phyloP scores from a whole-genome alignment of 768 basidiomycete genomes.

The Suillus discolor region DNA sequence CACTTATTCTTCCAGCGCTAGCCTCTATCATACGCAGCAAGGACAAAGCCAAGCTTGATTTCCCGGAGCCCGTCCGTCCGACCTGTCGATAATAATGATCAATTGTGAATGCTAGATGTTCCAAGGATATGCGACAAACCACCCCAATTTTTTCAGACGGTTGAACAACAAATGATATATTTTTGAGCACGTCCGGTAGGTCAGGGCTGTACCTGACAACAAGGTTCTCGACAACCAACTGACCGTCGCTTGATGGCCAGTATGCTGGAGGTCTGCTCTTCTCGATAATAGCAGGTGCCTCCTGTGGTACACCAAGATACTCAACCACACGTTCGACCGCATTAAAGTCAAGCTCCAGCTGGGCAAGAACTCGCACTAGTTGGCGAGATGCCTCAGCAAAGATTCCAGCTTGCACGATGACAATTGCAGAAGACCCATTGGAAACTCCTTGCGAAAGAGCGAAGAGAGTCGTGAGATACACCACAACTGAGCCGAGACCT shows the following conservation, averaged over 20 bases:
- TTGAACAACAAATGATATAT: slow-evolving; percentile 58
- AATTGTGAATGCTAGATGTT: slow-evolving; percentile 1
- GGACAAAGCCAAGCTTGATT: slow-evolving; percentile 36
- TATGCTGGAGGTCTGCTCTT: slow-evolving; percentile 65
- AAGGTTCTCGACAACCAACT: slow-evolving; percentile 58
- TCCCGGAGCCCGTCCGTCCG: slow-evolving; percentile 70
- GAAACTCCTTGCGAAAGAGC: slow-evolving; percentile 58
- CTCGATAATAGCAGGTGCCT: slow-evolving; percentile 62
- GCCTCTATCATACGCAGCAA: slow-evolving; percentile 52
- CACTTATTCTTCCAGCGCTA: slow-evolving; percentile 56
- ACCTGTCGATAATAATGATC: slow-evolving; percentile 40
- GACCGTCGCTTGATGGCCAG: slow-evolving; percentile 66
- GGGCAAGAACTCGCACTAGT: slow-evolving; percentile 69
- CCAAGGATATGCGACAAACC: slow-evolving; percentile 37
- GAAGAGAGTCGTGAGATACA: slow-evolving; percentile 69
- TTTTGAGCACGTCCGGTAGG: slow-evolving; percentile 59
- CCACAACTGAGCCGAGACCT: slow-evolving; percentile 73
- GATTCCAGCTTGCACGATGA: slow-evolving; percentile 69
- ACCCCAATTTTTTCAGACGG: slow-evolving; percentile 72
- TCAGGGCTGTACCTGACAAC: slow-evolving; percentile 64
- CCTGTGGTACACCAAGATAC: slow-evolving; percentile 67
- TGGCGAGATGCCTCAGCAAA: slow-evolving; percentile 72
- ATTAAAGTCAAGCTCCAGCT: slow-evolving; percentile 74
- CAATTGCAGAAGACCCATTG: slow-evolving; percentile 67
- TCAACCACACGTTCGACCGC: slow-evolving; percentile 74